Conservation (phyloP, 2,329 filamentous ascomycete species). For the Diplodia seriata region DNA sequence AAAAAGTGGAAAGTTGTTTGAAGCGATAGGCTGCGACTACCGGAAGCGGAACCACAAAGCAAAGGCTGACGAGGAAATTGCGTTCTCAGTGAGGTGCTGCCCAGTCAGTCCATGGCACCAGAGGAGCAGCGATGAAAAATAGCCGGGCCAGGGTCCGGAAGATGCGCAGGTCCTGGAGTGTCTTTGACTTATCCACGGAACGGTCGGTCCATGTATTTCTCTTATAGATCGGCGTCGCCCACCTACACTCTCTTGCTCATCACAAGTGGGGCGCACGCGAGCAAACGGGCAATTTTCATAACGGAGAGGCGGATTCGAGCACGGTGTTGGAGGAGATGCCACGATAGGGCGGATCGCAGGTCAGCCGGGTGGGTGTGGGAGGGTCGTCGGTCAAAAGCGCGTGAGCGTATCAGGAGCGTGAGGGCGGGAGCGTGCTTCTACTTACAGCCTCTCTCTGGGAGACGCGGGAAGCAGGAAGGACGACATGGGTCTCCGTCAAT, state of each 20-base stretch:
- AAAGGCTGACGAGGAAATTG: background rate
- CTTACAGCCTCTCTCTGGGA: background rate
- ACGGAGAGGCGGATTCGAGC: background rate
- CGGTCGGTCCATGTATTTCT: background rate
- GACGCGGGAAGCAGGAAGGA: background rate
- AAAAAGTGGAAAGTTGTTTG: background rate
- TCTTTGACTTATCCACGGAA: constrained; percentile 1
- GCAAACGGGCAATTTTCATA: background rate
- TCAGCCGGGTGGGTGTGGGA: background rate
- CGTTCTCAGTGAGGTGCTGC: background rate
- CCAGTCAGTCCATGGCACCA: background rate
- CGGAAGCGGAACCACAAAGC: constrained; percentile 3
- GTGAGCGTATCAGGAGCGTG: constrained; percentile 27
- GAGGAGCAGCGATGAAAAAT: background rate
- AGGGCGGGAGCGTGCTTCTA: constrained; percentile 6
- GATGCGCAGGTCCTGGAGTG: background rate
- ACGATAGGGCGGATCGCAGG: constrained; percentile 13
- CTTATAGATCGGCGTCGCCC: background rate
- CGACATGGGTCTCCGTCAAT: background rate
- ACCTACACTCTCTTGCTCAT: background rate
- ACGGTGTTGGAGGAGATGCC: constrained; percentile 20
- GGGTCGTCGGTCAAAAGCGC: constrained; percentile 1
- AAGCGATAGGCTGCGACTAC: background rate
- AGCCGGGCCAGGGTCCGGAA: background rate
- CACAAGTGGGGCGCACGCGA: constrained; percentile 18